These are phyloP conservation scores for Erysimum cheiri DNA, from an alignment of 441 rosid genomes.

Conservation along the genomic window DNA sequence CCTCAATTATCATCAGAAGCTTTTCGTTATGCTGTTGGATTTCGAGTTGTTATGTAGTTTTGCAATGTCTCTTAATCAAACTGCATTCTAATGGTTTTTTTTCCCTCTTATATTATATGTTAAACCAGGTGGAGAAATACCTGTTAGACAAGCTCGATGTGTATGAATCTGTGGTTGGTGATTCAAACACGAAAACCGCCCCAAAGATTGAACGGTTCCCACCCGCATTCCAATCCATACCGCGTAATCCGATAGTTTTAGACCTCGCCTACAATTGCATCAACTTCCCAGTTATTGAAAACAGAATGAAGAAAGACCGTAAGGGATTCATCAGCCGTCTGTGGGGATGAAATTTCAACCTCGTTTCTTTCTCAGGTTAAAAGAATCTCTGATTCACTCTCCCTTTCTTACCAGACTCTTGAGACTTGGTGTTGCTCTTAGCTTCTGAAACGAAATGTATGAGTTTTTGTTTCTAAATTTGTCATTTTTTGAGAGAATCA, in stretches of 20 bases:
- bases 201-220: constrained; percentile 87
- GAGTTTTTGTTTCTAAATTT: background rate
- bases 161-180: constrained; percentile 84
- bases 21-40: background rate
- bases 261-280: constrained; percentile 75
- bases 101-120: background rate
- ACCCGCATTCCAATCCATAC: constrained; percentile 67
- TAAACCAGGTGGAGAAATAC: constrained; percentile 67
- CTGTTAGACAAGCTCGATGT: constrained; percentile 80
- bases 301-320: constrained; percentile 81
- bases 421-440: constrained; percentile 1
- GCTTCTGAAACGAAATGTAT: constrained; percentile 23
- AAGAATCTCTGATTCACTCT: constrained; percentile 24
- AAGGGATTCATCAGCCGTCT: constrained; percentile 82
- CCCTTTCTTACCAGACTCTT: constrained; percentile 1
- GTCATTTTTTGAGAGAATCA: constrained; percentile 27
- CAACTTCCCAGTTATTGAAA: constrained; percentile 84
- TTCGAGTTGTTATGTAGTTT: background rate
- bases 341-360: constrained; percentile 53
- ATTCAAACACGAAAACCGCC: constrained; percentile 59
- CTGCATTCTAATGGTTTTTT: background rate
- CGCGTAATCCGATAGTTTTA: constrained; percentile 85
- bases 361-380: constrained; percentile 17
- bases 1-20: background rate
- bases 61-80: constrained; percentile 11